Base-by-base conservation (phyloP, 2,329 filamentous ascomycete genomes). In the Metarhizium robertsii region DNA sequence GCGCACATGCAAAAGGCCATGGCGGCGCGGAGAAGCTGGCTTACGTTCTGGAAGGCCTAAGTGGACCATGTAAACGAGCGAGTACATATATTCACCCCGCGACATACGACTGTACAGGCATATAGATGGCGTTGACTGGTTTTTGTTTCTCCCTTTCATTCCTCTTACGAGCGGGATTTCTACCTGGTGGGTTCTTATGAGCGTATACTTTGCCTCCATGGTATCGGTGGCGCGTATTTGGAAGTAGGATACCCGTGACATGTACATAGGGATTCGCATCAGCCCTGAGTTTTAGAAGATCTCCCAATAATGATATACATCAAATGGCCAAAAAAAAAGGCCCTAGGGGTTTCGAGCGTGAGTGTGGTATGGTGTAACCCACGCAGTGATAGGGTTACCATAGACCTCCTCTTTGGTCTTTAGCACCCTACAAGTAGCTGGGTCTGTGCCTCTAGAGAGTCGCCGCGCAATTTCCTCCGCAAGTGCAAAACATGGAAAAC, bases 1-100 rank as follows among this genome's bases (percentile, higher is more conserved):
- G 73, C 80, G 55, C 76, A 79, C 61, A 69, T 74, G 71, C 73
- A 76, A 62, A 79, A 79, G 69, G 66, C 64, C 57, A 66, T 62
- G 32, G 61, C 60, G 29, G 61, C 61, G 40, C 73, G 69, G 61
- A 72, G 68, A 61, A 68, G 63, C 58, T 67, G 68, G 61, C 53
- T 57, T 6, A 13, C 48, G 25, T 57, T 57, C 53, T 61, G 60
- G 56, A 58, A 56, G 48, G 38, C 34, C 20, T 43, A 43, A 16
- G 14, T 20, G 6, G 36, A 10, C 16, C 40, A 43, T 18, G 11
- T 43, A 10, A 14, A 10, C 6, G 6, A 18, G 40, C 45, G 16
- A 32, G 16, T 48, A 25, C 5, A 16, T 58, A 11, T 38, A 18
- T 36, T 25, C 25, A 25, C 34, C 34, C 34, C 40, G 40, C n/a